Percentiles rank a stretch among this genome's conserved stretches.
These are phyloP conservation scores for Candida albicans DNA, from an alignment of 1,139 yeast genomes.

Conservation along the genomic window DNA sequence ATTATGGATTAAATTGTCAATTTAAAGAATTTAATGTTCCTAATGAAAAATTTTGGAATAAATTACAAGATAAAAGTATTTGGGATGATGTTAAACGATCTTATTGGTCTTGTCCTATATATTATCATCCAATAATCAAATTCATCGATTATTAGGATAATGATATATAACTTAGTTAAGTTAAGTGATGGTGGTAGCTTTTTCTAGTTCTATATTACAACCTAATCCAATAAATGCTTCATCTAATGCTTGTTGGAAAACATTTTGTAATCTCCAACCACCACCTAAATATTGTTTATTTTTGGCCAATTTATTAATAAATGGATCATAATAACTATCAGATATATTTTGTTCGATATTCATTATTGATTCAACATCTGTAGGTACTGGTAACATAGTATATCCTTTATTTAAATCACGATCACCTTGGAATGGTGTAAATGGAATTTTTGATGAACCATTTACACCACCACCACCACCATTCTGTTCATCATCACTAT, in stretches of 20 bases:
- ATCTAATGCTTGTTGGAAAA: slow-evolving; percentile 74
- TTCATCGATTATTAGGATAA: slow-evolving; percentile 45
- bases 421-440: slow-evolving; percentile 94
- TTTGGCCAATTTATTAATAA: slow-evolving; percentile 53
- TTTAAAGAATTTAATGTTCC: slow-evolving; percentile 51
- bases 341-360: slow-evolving; percentile 53
- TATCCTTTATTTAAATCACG: slow-evolving; percentile 52
- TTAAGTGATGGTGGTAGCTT: slow-evolving; percentile 24
- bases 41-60: slow-evolving; percentile 26
- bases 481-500: slow-evolving; percentile 16
- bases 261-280: slow-evolving; percentile 74
- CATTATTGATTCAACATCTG: slow-evolving; percentile 33
- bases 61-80: slow-evolving; percentile 33
- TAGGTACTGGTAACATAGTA: slow-evolving; percentile 28
- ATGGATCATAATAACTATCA: slow-evolving; percentile 49
- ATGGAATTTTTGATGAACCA: slow-evolving; percentile 52
- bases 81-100: slow-evolving; percentile 74
- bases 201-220: slow-evolving; percentile 73
- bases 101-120: slow-evolving; percentile 72
- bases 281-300: slow-evolving; percentile 78
- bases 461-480: no score
- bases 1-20: slow-evolving; percentile 69
- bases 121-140: slow-evolving; percentile 62
- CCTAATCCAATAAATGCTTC: slow-evolving; percentile 91
- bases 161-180: slow-evolving; percentile 16